Evolutionary conservation across 345 rosid species (phyloP).

Genomic region (Salix udensis): DNA sequence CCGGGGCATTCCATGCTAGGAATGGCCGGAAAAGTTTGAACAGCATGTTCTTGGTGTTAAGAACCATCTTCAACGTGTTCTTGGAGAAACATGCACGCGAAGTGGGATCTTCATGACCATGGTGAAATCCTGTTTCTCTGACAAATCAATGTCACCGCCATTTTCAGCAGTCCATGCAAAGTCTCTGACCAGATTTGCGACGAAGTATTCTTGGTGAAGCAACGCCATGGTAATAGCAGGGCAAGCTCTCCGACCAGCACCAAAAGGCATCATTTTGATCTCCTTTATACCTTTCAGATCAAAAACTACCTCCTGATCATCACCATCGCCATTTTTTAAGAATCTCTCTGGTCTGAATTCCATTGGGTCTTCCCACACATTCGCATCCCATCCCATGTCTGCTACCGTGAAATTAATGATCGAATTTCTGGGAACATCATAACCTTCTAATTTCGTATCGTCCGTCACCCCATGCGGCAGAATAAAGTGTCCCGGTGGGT

Average conservation of each 20-base stretch:
- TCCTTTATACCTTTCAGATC: conserved; percentile 15
- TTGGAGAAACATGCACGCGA: not conserved
- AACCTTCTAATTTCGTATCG: conserved; percentile 9
- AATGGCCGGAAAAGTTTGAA: not conserved
- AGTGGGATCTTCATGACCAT: conserved; percentile 13
- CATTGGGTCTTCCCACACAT: conserved; percentile 23
- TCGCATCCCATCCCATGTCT: conserved; percentile 16
- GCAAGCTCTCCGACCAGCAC: conserved; percentile 21
- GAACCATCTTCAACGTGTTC: not conserved
- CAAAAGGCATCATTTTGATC: conserved; percentile 25
- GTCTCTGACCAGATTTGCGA: conserved; percentile 14
- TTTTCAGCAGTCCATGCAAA: conserved; percentile 9
- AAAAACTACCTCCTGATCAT: not conserved
- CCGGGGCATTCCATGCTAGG: not conserved
- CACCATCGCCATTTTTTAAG: not conserved
- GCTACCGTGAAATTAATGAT: conserved; percentile 20
- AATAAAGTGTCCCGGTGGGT: conserved; percentile 17
- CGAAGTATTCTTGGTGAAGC: conserved; percentile 19
- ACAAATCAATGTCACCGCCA: conserved; percentile 8
- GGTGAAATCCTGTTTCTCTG: conserved; percentile 16
- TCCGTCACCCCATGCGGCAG: conserved; percentile 8
- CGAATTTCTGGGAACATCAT: conserved; percentile 9
- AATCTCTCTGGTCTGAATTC: conserved; percentile 20
- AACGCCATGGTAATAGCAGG: conserved; percentile 15
- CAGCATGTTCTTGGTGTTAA: not conserved